These are phyloP conservation scores for Penicillium flavigenum DNA, from an alignment of 495 filamentous ascomycete genomes.

Conservation along the genomic window DNA sequence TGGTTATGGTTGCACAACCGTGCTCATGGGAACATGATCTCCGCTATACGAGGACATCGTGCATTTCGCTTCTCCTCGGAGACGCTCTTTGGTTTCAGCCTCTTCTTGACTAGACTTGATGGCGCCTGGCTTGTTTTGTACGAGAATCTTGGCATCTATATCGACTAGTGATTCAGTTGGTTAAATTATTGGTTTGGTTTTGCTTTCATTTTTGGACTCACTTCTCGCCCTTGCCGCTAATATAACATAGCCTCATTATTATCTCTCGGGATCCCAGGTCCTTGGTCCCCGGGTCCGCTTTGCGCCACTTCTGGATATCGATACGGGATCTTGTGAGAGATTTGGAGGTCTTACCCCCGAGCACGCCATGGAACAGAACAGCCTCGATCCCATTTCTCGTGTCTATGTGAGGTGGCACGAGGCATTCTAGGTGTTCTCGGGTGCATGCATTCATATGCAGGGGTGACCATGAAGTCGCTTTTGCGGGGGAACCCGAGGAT, in stretches of 20 bases:
- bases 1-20: not conserved
- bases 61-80: not conserved
- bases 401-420: not conserved
- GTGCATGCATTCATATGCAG: conserved; percentile 4
- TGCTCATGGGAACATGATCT: conserved; percentile 1
- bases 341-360: not conserved
- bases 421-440: not conserved
- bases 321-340: not conserved
- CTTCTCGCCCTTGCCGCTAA: conserved; percentile 4
- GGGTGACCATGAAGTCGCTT: not conserved
- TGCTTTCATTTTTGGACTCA: not conserved
- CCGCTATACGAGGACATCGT: not conserved
- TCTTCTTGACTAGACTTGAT: not conserved
- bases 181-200: not conserved
- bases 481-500: not conserved
- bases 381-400: not conserved
- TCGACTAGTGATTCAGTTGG: not conserved
- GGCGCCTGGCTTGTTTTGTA: not conserved
- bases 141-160: not conserved
- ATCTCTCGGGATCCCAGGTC: not conserved
- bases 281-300: conserved; percentile 4
- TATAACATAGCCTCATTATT: not conserved
- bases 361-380: conserved; percentile 5
- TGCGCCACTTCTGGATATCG: not conserved
- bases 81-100: not conserved